Conservation (phyloP, 371 early-diverging fungal species). For the Capniomyces stellatus region DNA sequence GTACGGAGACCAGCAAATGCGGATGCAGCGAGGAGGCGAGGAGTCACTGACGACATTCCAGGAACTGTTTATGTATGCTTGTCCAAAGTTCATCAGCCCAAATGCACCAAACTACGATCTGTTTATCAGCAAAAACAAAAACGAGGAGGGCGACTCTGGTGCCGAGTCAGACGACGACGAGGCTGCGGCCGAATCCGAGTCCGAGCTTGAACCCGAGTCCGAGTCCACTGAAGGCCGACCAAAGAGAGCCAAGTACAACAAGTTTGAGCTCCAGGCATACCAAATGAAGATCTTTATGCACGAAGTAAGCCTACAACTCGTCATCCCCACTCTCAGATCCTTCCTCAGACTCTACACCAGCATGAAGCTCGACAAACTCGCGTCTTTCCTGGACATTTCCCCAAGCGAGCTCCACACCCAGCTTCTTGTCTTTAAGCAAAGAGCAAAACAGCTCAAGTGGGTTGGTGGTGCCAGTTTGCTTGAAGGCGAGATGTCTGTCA, state of each 20-base stretch:
- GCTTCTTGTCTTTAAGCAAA: conserved; percentile 80
- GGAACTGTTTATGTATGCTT: conserved; percentile 77
- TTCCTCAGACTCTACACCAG: conserved; percentile 88
- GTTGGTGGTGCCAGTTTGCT: conserved; percentile 39
- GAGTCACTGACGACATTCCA: conserved; percentile 61
- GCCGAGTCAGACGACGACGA: background rate
- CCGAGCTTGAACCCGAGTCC: background rate
- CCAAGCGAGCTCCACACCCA: conserved; percentile 58
- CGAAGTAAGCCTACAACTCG: conserved; percentile 68
- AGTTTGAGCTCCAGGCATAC: conserved; percentile 42
- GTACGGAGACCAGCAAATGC: conserved; percentile 73
- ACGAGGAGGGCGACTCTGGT: conserved; percentile 18
- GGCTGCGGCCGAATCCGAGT: conserved; percentile 6
- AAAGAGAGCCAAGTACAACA: background rate
- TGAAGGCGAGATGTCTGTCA: conserved; percentile 58
- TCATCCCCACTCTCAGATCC: conserved; percentile 72
- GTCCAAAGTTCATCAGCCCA: conserved; percentile 88
- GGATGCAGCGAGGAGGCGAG: conserved; percentile 65
- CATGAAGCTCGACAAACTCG: conserved; percentile 71
- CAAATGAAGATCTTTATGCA: conserved; percentile 69
- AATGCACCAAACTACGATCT: conserved; percentile 49
- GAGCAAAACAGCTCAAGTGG: conserved; percentile 77
- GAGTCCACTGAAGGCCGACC: background rate
- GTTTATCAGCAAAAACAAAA: background rate
- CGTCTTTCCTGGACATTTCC: conserved; percentile 67